Evolutionary conservation across 768 basidiomycete species (phyloP).

Genomic region (Crepidotus variabilis): DNA sequence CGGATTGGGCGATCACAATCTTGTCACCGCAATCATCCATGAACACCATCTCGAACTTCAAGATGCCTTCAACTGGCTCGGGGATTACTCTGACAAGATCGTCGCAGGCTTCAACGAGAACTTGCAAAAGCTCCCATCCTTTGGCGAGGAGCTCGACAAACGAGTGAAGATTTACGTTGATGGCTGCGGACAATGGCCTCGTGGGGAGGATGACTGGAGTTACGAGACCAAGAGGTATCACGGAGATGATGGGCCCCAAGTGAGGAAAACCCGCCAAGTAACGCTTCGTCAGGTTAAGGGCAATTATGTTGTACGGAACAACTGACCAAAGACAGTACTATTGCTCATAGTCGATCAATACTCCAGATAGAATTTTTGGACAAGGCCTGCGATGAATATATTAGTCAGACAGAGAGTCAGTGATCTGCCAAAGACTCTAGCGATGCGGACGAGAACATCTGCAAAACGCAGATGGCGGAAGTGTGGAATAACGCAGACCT

Average conservation of each 20-base stretch:
- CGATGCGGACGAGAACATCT: no score
- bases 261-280: constrained; percentile 22
- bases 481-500: no score
- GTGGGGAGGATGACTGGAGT: constrained; percentile 34
- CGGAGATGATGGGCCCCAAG: constrained; percentile 21
- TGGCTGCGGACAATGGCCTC: constrained; percentile 35
- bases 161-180: constrained; percentile 30
- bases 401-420: no score
- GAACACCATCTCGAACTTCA: constrained; percentile 29
- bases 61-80: constrained; percentile 34
- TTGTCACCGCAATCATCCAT: constrained; percentile 38
- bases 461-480: no score
- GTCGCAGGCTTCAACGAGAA: constrained; percentile 29
- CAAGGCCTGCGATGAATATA: no score
- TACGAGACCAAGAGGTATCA: constrained; percentile 39
- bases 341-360: no score
- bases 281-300: constrained; percentile 4
- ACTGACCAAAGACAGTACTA: no score
- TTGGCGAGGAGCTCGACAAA: constrained; percentile 27
- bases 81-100: constrained; percentile 24
- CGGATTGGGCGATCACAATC: constrained; percentile 36
- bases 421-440: no score
- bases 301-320: no score
- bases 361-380: no score
- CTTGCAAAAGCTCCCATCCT: constrained; percentile 27